Evolutionary conservation across 1,284 basidiomycete genomes (phyloP), one percentile per base, ranked within the genome.

Genomic region (Austroboletus novae-zelandiae): DNA sequence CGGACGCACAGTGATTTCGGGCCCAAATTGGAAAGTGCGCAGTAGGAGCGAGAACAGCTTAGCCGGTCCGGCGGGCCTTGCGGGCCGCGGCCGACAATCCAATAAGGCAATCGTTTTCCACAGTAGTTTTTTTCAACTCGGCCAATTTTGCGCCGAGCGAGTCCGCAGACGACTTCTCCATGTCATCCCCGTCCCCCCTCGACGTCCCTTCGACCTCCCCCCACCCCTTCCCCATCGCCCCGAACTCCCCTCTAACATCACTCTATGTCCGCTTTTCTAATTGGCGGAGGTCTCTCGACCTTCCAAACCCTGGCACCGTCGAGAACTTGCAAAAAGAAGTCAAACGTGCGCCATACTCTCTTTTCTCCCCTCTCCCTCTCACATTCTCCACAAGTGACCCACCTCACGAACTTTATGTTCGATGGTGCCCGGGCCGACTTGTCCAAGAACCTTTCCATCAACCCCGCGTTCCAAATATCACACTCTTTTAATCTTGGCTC

Each of bases 401-500:
- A 94, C 68, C 74, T 98, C 55, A 89, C 86, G 55, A 98, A 98
- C 78, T 96, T 89, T 74, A 85, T 95, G 68, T 99, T 98, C 71
- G 97, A 99, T 76, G 97, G 97, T 57, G 96, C 81, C 39, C 82
- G 95, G 61, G 97, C 97, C 45, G 97, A 99, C 75, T 78, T 99
- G 61, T 90, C 93, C 53, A 99, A 99, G 77, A 89, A 84, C 59
- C 78, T 99, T 60, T 97, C 93, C 50, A 81, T 91, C 69, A 94
- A 86, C 72, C 97, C 97, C 30, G 86, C 92, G 50, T 99, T 99
- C 84, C 95, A 98, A 77, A 90, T 98, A 65, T 95, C 94, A 53
- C 97, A 99, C 71, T 92, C 94, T 37, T 98, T 99, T 74, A 79
- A 87, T 50, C 74, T 95, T 54, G 93, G 91, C 30, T 89, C 89